Conservation (phyloP, 441 rosid genomes). For the Gossypium lobatum region DNA sequence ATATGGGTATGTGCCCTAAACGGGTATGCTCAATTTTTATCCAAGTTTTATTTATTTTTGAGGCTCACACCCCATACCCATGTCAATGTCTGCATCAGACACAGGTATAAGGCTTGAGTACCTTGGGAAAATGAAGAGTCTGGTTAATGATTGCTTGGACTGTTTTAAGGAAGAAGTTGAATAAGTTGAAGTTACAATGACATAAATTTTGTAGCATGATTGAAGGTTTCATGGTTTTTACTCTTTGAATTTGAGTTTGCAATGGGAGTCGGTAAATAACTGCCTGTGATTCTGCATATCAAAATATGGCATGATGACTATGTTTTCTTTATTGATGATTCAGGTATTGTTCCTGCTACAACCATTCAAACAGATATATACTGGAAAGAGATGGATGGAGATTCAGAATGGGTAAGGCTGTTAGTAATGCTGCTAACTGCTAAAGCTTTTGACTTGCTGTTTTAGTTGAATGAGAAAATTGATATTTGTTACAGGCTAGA, state of each 20-base stretch:
- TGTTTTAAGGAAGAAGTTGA: not conserved
- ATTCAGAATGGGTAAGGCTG: conserved; percentile 85
- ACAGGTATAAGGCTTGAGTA: not conserved
- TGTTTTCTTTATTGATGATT: conserved; percentile 18
- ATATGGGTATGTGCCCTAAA: not conserved
- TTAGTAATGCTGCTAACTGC: conserved; percentile 19
- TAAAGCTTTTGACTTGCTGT: not conserved
- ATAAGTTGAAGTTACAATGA: conserved; percentile 8
- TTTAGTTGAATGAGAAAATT: not conserved
- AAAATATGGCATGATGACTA: conserved; percentile 4
- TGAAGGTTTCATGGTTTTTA: not conserved
- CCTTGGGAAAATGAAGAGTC: not conserved
- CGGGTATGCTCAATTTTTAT: not conserved
- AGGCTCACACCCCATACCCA: not conserved
- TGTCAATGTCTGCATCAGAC: not conserved
- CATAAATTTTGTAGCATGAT: not conserved
- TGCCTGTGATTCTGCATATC: not conserved
- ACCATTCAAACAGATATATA: conserved; percentile 64
- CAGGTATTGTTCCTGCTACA: conserved; percentile 76
- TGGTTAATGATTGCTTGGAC: not conserved
- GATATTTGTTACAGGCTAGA: conserved; percentile 47
- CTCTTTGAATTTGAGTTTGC: not conserved
- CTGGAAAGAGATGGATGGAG: conserved; percentile 96
- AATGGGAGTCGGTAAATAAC: not conserved
- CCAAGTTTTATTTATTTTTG: not conserved